Evolutionary conservation across 164 flowering plant genomes (phyloP).

Genomic region (Kingdonia uniflora): DNA sequence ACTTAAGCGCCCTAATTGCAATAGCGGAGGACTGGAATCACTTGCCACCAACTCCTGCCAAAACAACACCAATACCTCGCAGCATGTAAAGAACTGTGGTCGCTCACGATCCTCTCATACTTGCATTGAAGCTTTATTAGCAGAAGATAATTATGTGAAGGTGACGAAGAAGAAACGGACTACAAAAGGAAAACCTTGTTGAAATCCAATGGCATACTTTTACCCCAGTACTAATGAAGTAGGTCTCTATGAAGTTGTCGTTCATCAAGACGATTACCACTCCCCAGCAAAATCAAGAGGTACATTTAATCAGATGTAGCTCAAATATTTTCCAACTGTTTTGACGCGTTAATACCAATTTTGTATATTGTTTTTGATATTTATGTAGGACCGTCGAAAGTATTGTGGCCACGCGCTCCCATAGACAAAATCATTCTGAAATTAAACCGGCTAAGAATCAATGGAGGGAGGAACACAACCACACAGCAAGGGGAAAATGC

Average conservation of each 20-base stretch:
- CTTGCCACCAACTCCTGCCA: slow-evolving; percentile 10
- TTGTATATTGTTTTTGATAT: no score
- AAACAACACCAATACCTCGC: no score
- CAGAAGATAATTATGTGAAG: slow-evolving; percentile 18
- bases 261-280: neutral
- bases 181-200: slow-evolving; percentile 13
- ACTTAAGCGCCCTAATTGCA: slow-evolving; percentile 21
- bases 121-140: slow-evolving; percentile 24
- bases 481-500: slow-evolving; percentile 23
- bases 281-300: slow-evolving; percentile 15
- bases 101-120: no score
- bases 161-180: slow-evolving; percentile 27
- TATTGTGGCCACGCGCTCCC: slow-evolving; percentile 6
- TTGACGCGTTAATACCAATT: no score
- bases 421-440: slow-evolving; percentile 32
- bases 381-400: no score
- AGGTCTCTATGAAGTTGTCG: neutral
- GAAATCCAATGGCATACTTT: slow-evolving; percentile 7
- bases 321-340: no score
- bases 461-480: slow-evolving; percentile 13
- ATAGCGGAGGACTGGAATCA: slow-evolving; percentile 7
- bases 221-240: slow-evolving; percentile 2
- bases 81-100: no score
- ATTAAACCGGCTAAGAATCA: slow-evolving; percentile 32
- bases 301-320: slow-evolving; percentile 2